Base-by-base conservation (phyloP, 148 eudicot species). In the Rhododendron simsii region DNA sequence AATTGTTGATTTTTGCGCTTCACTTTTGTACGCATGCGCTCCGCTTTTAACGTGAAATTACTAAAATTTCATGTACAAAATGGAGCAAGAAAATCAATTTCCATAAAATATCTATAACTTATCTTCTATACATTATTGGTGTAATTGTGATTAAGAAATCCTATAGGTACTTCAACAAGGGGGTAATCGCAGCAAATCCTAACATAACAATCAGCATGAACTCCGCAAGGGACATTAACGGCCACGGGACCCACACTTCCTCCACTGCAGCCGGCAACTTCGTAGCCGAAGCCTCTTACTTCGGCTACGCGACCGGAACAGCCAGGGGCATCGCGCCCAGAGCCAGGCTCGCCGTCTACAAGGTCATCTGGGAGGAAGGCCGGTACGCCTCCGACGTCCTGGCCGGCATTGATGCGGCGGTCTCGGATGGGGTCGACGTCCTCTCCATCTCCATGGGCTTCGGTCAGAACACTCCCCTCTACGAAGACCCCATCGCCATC, bases 101-200 rank as follows among this genome's bases (percentile, higher is more conserved):
- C 5, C 0, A 39, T 47, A 47, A 47, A 47, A 47, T 44, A 44
- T 45, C 37, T 35, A 35, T 35, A 35, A 35, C 37, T 35, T 35
- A 35, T 35, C 37, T 35, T 35, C 35, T 35, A 35, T 35, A 35
- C 41, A 39, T 3, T 39, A 39, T 39, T 39, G 41, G 41, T 39
- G 41, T 39, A 39, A 39, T 39, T 39, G 41, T 39, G 28, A 23
- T 63, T 28, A 11, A 69, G 3, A 11, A 69, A 69, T 26, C 74
- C 74, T 23, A 11, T 2, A 71, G 91, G 14, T 94, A 55, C 81
- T 94, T 90, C 84, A 93, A 88, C 88, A 90, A 90, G 84, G 97
- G 92, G 0, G 5, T 92, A n/a, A 69, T 82, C 5, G 92, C 92
- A 12, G 83, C 81, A 5, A 78, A 87, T 3, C 94, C 95, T 45